A percentile compares a stretch with the other conserved stretches of the same genome.
These are phyloP conservation scores for Penicillium sp. DNA, from an alignment of 2,329 filamentous ascomycete species.

Conservation along the genomic window DNA sequence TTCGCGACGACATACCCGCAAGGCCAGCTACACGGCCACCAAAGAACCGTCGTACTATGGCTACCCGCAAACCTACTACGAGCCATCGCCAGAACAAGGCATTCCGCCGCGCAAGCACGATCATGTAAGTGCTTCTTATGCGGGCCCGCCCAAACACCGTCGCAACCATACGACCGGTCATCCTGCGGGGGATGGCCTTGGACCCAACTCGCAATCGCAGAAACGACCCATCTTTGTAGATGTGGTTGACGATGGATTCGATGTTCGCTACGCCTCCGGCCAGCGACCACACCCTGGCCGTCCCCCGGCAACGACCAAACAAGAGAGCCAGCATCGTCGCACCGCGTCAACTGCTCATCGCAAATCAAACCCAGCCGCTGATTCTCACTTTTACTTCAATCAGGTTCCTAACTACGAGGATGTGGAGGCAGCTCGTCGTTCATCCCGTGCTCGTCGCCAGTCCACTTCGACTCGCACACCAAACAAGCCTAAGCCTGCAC, in stretches of 20 bases:
- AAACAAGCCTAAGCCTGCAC: conserved; percentile 42
- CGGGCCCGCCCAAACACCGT: conserved; percentile 40
- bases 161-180: conserved; percentile 51
- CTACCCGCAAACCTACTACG: conserved; percentile 50
- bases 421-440: conserved; percentile 46
- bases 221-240: conserved; percentile 58
- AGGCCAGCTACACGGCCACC: conserved; percentile 56
- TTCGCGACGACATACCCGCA: conserved; percentile 56
- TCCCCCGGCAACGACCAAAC: conserved; percentile 24
- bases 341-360: conserved; percentile 37
- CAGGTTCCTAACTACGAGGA: conserved; percentile 61
- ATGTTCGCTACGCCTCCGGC: conserved; percentile 48
- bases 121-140: conserved; percentile 66
- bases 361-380: conserved; percentile 48
- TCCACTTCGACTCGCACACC: conserved; percentile 53
- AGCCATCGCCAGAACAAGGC: conserved; percentile 51
- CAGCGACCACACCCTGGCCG: conserved; percentile 33
- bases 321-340: conserved; percentile 27
- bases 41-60: conserved; percentile 46
- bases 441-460: conserved; percentile 54
- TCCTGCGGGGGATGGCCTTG: conserved; percentile 30
- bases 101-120: conserved; percentile 57
- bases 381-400: conserved; percentile 54
- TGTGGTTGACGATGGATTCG: conserved; percentile 58
- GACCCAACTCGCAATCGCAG: conserved; percentile 42